A percentile compares a stretch with the other conserved stretches of the same genome.
Evolutionary conservation across 768 basidiomycete genomes (phyloP).

Genomic region (Amanita jacksonii): DNA sequence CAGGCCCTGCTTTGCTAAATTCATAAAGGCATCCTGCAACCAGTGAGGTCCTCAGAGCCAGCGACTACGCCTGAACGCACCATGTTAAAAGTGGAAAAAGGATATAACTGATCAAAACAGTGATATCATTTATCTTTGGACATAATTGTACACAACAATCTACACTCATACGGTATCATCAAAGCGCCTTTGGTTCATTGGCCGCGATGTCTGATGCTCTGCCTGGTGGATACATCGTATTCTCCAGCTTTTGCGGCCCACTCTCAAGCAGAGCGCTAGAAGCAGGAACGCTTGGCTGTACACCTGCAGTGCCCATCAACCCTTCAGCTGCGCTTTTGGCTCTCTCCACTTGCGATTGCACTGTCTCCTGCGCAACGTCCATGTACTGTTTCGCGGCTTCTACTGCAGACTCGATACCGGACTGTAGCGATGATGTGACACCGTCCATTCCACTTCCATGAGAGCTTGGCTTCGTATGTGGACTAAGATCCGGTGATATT

Average conservation of each 20-base stretch:
- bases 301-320: slow-evolving; percentile 14
- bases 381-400: slow-evolving; percentile 12
- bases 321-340: slow-evolving; percentile 27
- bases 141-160: too few relatives aligned
- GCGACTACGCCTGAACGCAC: too few relatives aligned
- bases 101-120: too few relatives aligned
- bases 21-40: slow-evolving; percentile 53
- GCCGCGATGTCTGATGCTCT: neutral
- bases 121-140: too few relatives aligned
- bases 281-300: neutral
- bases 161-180: neutral
- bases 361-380: slow-evolving; percentile 22
- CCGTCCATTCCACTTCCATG: neutral
- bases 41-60: neutral
- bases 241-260: neutral
- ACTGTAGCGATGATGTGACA: neutral
- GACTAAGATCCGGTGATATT: neutral
- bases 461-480: neutral
- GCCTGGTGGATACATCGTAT: neutral
- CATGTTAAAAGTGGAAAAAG: too few relatives aligned
- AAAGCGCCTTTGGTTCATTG: neutral
- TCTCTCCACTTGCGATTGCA: slow-evolving; percentile 32
- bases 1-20: slow-evolving; percentile 60
- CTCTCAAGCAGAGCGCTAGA: neutral
- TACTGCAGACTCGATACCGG: slow-evolving; percentile 4